Conservation (phyloP, 2,329 filamentous ascomycete genomes). For the Phialemoniopsis sp. region DNA sequence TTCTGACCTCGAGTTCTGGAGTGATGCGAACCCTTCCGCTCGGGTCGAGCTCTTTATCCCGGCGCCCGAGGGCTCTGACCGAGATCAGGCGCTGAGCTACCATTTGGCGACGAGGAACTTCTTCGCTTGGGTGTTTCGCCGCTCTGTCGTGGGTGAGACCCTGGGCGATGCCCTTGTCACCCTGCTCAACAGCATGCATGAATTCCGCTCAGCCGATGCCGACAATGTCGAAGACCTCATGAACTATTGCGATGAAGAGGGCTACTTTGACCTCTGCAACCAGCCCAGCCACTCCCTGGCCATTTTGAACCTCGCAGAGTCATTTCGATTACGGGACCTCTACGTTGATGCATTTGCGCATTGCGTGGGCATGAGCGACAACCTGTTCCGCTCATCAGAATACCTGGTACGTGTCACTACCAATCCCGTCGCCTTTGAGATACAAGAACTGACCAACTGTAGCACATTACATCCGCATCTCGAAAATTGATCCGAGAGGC, state of each 20-base stretch:
- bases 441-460: neutral
- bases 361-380: conserved; percentile 72
- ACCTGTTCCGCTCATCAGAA: conserved; percentile 51
- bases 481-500: conserved; percentile 62
- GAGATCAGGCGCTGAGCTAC: conserved; percentile 53
- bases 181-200: conserved; percentile 61
- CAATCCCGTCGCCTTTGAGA: no score
- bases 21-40: conserved; percentile 19
- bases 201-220: conserved; percentile 49
- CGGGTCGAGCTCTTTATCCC: conserved; percentile 66
- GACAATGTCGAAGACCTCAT: conserved; percentile 60
- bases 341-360: conserved; percentile 74
- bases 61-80: conserved; percentile 48
- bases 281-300: conserved; percentile 66
- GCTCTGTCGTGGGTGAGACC: conserved; percentile 62
- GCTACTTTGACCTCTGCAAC: conserved; percentile 64
- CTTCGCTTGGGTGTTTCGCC: conserved; percentile 65
- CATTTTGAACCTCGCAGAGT: conserved; percentile 63
- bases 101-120: conserved; percentile 71
- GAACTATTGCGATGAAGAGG: conserved; percentile 62
- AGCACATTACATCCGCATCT: conserved; percentile 49
- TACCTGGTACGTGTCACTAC: conserved; percentile 47
- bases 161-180: conserved; percentile 61
- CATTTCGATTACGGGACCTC: conserved; percentile 56
- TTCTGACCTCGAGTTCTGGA: conserved; percentile 24